These are phyloP conservation scores for Phytophthora podocarpi DNA, from an alignment of 352 stramenopile species.

Conservation along the genomic window DNA sequence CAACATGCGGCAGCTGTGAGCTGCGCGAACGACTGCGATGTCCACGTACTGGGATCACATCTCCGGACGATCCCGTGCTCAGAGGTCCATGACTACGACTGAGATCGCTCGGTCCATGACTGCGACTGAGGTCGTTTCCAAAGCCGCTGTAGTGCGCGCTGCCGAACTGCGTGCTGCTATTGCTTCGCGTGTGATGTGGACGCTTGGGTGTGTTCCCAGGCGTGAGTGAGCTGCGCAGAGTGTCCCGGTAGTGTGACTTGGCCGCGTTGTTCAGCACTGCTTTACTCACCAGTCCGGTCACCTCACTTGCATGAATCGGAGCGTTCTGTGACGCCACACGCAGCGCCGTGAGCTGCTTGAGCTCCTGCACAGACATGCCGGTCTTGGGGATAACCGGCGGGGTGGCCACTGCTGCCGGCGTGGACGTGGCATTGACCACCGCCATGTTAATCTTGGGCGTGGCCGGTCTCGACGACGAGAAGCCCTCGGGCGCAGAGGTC, in stretches of 20 bases:
- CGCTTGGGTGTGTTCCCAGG: conserved; percentile 59
- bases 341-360: conserved; percentile 85
- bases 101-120: conserved; percentile 31
- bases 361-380: conserved; percentile 86
- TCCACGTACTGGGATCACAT: conserved; percentile 45
- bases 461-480: conserved; percentile 36
- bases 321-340: conserved; percentile 76
- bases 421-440: conserved; percentile 47
- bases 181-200: conserved; percentile 36
- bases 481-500: conserved; percentile 17
- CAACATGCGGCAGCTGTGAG: conserved; percentile 48
- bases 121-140: conserved; percentile 32
- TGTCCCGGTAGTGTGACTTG: conserved; percentile 84
- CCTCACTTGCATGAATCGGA: conserved; percentile 64
- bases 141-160: conserved; percentile 37
- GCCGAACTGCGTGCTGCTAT: conserved; percentile 35
- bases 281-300: conserved; percentile 77
- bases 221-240: conserved; percentile 58
- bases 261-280: conserved; percentile 73
- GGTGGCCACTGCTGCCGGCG: conserved; percentile 27
- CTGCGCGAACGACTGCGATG: conserved; percentile 61
- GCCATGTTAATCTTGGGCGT: conserved; percentile 75
- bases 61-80: conserved; percentile 22
- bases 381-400: conserved; percentile 69
- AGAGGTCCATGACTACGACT: conserved; percentile 37